Base-by-base conservation (phyloP, 192 early-diverging fungal species). In the Linnemannia hyalina region DNA sequence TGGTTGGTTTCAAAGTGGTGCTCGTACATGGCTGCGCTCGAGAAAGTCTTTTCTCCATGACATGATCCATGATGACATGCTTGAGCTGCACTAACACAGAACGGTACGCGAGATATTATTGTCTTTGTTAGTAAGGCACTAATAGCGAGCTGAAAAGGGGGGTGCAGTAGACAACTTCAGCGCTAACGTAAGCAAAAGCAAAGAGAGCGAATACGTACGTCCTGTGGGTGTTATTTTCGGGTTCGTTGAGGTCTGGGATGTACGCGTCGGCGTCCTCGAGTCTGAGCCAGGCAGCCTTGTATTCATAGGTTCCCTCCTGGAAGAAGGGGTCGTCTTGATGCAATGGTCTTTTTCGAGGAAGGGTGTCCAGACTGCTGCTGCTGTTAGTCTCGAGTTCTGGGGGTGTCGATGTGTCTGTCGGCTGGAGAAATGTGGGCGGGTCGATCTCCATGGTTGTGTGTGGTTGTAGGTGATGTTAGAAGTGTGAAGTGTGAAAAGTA, bases 1-100 rank as follows among this genome's bases (percentile, higher is more conserved):
- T 93, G 92, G 70, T 78, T 78, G 29, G 80, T 84, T 68, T 92
- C 90, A 76, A 92, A 92, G 47, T 93, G 92, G 3, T 80, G 65
- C 52, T 93, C 90, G 74, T 90, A 93, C 22, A 89, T 88, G 11
- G 68, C 52, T 3, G 84, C 4, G 8, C 81, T 80, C 16, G 88
- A 81, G 78, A 91, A 92, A 22, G 71, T 77, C 52, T 36, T 29
- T 46, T 81, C 75, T 68, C 84, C 84, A 41, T 81, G 84, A 26
- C 84, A 86, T 46, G 20, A 60, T 11, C 75, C 79, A 40, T 71
- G 32, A 15, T 86, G 70, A 26, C 82, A 83, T 69, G 52, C 40
- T 38, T 83, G 82, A 9, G 71, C 38, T 16, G 26, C 41, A 23
- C 76, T 83, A 77, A 2, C 15, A 9, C 7, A 41, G 5, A 40